Evolutionary conservation across 768 basidiomycete genomes (phyloP).

Genomic region (Favolaschia claudopus): DNA sequence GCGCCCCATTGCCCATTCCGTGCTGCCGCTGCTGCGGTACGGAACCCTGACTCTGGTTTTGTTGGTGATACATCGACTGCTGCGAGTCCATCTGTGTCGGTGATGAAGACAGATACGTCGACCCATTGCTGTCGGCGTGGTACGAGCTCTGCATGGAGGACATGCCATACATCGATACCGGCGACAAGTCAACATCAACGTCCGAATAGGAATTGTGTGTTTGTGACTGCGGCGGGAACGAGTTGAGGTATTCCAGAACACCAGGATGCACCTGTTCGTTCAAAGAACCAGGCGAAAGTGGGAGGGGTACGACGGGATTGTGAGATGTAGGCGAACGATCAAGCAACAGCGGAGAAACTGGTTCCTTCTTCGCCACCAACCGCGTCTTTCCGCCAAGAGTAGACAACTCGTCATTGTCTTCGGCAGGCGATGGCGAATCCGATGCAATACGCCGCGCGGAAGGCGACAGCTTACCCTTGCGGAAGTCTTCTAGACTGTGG

Average conservation of each 20-base stretch:
- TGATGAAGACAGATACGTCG: constrained; percentile 42
- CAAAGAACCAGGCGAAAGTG: constrained; percentile 58
- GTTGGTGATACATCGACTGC: constrained; percentile 34
- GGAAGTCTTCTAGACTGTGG: constrained; percentile 67
- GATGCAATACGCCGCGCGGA: constrained; percentile 45
- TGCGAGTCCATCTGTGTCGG: constrained; percentile 26
- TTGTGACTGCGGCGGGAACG: constrained; percentile 51
- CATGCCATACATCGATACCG: constrained; percentile 57
- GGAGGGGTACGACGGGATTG: constrained; percentile 77
- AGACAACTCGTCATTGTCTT: constrained; percentile 69
- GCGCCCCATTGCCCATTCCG: constrained; percentile 18
- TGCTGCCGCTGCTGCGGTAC: constrained; percentile 22
- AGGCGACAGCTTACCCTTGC: constrained; percentile 61
- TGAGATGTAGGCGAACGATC: constrained; percentile 76
- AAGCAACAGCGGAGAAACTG: constrained; percentile 58
- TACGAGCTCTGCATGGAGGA: constrained; percentile 42
- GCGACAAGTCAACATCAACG: constrained; percentile 45
- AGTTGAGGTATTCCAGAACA: constrained; percentile 73
- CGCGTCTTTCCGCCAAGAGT: constrained; percentile 73
- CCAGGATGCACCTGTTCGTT: constrained; percentile 63
- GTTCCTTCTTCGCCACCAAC: constrained; percentile 67
- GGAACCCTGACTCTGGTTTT: constrained; percentile 23
- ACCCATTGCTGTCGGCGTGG: constrained; percentile 44
- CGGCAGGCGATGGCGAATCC: constrained; percentile 51
- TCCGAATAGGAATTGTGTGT: constrained; percentile 37